These are phyloP conservation scores for Penicillium angulare DNA, from an alignment of 495 filamentous ascomycete genomes.

Conservation along the genomic window DNA sequence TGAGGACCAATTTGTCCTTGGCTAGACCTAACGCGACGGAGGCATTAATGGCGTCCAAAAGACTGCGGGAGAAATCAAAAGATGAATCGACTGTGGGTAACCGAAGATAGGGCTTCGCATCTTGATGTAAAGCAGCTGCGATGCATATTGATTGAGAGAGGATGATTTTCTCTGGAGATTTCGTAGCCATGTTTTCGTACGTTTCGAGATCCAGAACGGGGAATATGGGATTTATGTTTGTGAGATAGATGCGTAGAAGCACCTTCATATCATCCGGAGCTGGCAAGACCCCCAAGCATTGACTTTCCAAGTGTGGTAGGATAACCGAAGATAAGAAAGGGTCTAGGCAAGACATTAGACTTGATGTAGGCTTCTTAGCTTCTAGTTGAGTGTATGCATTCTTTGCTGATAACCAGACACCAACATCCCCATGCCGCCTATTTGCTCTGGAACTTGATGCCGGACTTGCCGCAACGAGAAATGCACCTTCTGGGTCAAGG, in stretches of 20 bases:
- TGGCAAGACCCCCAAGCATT: background rate
- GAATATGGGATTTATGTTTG: constrained; percentile 3
- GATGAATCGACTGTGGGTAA: background rate
- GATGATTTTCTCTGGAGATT: background rate
- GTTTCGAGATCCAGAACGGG: background rate
- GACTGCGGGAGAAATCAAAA: background rate
- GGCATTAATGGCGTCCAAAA: constrained; percentile 1
- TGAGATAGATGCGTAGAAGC: background rate
- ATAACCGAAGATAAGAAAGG: background rate
- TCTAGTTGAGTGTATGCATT: constrained; percentile 1
- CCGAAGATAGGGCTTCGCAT: background rate
- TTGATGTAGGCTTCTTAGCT: background rate
- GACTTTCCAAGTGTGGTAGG: background rate
- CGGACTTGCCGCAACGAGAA: background rate
- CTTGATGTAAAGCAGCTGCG: background rate
- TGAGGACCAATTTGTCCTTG: constrained; percentile 1
- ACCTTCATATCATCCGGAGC: background rate
- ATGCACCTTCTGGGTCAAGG: constrained; percentile 2
- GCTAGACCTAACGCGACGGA: constrained; percentile 1
- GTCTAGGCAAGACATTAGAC: background rate
- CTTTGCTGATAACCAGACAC: constrained; percentile 1
- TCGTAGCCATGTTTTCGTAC: background rate
- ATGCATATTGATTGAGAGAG: constrained; percentile 1
- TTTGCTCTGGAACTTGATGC: background rate
- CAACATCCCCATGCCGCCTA: constrained; percentile 2